Base-by-base conservation (phyloP, 164 flowering plant genomes). In the Sextonia rubra region DNA sequence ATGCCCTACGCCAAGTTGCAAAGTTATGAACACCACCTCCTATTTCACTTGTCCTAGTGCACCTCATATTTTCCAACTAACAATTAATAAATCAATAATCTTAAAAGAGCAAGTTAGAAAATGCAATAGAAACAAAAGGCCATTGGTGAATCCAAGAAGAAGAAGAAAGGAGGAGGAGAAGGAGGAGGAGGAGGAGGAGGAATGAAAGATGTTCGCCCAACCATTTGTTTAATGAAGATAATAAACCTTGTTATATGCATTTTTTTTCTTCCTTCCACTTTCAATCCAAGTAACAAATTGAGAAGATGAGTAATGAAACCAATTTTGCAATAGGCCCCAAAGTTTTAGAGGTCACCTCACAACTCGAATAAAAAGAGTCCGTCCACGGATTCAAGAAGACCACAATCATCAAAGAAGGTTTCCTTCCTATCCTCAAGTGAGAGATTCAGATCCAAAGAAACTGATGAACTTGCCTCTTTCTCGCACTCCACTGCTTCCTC, bases 401-500 rank as follows among this genome's bases (percentile, higher is more conserved):
- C 92, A 18, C 87, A 79, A 37, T 87, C 91, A 62, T 87, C 91
- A 7, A 85, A 73, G 0, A 80, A 80, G 62, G 77, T 80, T 67
- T 83, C 87, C 64, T 64, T 70, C 0, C 26, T 72, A 49, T 71
- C 68, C 23, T 85, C 89, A 48, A 85, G 74, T 7, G 89, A 85
- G 23, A 91, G 81, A 68, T 93, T 95, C 87, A 95, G 86, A 83
- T 95, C 97, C 75, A 92, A 71, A 0, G 93, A 82, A 30, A 87
- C 70, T 72, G 82, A 82, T 69, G 86, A 82, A 68, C 81, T 73
- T 52, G 66, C 68, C 27, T 77, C 83, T 27, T 79, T 73, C 55
- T 73, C 76, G 29, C 55, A 55, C 12, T 49, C 72, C 52, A 71
- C 68, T 18, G 56, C 66, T 23, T 76, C 76, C 32, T 75, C 75